Evolutionary conservation across 2,329 filamentous ascomycete genomes (phyloP).

Genomic region (Dothideomycetes sp.): DNA sequence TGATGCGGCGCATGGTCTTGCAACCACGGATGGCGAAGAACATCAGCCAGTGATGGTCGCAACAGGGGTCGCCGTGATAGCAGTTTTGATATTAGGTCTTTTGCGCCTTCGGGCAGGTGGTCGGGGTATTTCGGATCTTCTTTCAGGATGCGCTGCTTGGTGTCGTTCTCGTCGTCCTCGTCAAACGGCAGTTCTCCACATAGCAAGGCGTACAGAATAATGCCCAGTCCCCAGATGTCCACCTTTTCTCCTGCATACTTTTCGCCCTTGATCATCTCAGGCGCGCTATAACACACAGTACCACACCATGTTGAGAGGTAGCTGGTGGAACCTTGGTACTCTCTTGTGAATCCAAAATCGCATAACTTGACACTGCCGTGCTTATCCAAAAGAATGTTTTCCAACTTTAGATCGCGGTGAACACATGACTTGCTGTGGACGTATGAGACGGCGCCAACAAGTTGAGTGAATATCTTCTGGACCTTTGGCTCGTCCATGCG

Average conservation of each 20-base stretch:
- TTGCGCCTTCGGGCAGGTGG: slow-evolving; percentile 66
- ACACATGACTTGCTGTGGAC: slow-evolving; percentile 94
- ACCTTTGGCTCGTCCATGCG: slow-evolving; percentile 76
- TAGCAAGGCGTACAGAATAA: slow-evolving; percentile 74
- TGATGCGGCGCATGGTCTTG: slow-evolving; percentile 79
- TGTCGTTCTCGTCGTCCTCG: slow-evolving; percentile 87
- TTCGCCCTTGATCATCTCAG: slow-evolving; percentile 96
- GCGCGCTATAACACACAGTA: slow-evolving; percentile 93
- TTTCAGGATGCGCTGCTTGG: slow-evolving; percentile 73
- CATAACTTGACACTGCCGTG: slow-evolving; percentile 95
- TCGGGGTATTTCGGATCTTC: slow-evolving; percentile 82
- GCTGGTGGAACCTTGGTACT: slow-evolving; percentile 91
- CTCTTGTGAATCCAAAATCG: slow-evolving; percentile 94
- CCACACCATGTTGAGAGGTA: slow-evolving; percentile 97
- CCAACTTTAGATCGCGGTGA: slow-evolving; percentile 90
- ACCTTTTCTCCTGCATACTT: slow-evolving; percentile 98
- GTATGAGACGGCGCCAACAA: slow-evolving; percentile 89
- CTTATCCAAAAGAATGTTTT: slow-evolving; percentile 93
- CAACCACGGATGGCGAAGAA: slow-evolving; percentile 80
- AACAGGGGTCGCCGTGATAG: slow-evolving; percentile 84
- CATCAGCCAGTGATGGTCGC: slow-evolving; percentile 72
- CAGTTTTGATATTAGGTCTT: slow-evolving; percentile 66
- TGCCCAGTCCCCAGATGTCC: slow-evolving; percentile 86
- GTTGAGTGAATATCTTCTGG: slow-evolving; percentile 90
- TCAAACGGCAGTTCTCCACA: slow-evolving; percentile 89